phyloP scores from a whole-genome alignment of 768 basidiomycete genomes.

The Suillus fuscotomentosus region DNA sequence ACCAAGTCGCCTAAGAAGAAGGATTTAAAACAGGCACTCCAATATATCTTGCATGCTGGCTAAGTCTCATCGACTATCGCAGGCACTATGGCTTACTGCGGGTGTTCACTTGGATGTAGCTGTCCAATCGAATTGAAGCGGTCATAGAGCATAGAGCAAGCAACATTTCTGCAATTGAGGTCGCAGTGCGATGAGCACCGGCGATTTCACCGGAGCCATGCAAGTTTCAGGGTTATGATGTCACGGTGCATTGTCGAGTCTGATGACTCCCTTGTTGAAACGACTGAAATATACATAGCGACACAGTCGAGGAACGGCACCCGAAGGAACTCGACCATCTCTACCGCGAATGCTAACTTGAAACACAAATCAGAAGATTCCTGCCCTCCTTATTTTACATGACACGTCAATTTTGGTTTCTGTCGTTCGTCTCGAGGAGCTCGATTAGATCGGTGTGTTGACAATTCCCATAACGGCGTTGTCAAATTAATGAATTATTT shows the following conservation, averaged over 20 bases:
- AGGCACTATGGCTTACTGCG: conserved; percentile 12
- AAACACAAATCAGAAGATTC: conserved; percentile 46
- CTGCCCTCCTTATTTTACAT: conserved; percentile 66
- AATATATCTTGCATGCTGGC: background rate
- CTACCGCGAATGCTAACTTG: background rate
- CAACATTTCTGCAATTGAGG: conserved; percentile 17
- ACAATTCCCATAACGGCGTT: conserved; percentile 4
- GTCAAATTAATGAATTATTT: background rate
- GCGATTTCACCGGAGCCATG: conserved; percentile 1
- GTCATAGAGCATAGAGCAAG: conserved; percentile 13
- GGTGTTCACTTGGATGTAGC: conserved; percentile 13
- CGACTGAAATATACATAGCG: no score
- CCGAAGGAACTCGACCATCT: background rate
- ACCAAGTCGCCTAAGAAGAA: background rate
- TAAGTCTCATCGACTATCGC: background rate
- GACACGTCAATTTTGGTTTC: conserved; percentile 58
- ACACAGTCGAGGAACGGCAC: background rate
- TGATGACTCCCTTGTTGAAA: background rate
- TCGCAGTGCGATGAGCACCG: conserved; percentile 9
- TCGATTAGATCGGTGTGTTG: conserved; percentile 52
- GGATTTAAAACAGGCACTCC: conserved; percentile 20
- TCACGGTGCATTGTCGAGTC: conserved; percentile 15
- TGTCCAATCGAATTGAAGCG: conserved; percentile 17
- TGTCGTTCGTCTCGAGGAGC: conserved; percentile 53
- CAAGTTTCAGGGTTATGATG: background rate